Evolutionary conservation across 129 eudicot species (phyloP).

Genomic region (Smallanthus sonchifolius): DNA sequence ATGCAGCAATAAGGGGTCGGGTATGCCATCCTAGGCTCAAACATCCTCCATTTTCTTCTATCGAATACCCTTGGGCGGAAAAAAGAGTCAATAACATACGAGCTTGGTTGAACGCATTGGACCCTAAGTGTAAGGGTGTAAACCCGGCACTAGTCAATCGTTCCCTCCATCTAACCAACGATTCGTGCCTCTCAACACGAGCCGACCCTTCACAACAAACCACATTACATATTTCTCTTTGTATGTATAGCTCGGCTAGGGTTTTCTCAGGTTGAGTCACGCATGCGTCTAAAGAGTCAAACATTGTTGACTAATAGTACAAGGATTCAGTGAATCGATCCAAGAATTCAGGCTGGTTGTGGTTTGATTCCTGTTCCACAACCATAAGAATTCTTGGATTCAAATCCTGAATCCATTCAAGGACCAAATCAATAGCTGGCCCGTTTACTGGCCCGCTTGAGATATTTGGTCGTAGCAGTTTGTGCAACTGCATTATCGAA

Average conservation of each 20-base stretch:
- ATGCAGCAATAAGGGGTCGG: constrained; percentile 75
- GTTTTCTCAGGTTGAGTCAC: constrained; percentile 39
- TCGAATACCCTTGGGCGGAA: constrained; percentile 68
- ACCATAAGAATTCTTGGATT: constrained; percentile 65
- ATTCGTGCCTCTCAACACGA: constrained; percentile 78
- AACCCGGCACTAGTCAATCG: constrained; percentile 59
- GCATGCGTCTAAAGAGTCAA: constrained; percentile 71
- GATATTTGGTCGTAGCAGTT: constrained; percentile 31
- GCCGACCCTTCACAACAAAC: constrained; percentile 68
- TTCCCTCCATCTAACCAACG: constrained; percentile 54
- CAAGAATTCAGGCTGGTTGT: constrained; percentile 57
- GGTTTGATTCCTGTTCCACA: constrained; percentile 83
- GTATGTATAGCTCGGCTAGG: constrained; percentile 58
- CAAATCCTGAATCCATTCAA: constrained; percentile 43
- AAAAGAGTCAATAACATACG: constrained; percentile 68
- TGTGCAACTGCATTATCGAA: constrained; percentile 67
- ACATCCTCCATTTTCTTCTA: constrained; percentile 78
- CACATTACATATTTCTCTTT: constrained; percentile 70
- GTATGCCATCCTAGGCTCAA: constrained; percentile 83
- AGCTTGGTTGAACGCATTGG: constrained; percentile 83
- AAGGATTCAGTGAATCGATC: constrained; percentile 64
- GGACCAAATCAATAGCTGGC: constrained; percentile 39
- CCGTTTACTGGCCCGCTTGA: background rate
- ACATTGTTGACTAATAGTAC: constrained; percentile 74
- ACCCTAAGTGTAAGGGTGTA: constrained; percentile 52